Conservation (phyloP, 495 filamentous ascomycete genomes). For the Umbilicaria muhlenbergii region DNA sequence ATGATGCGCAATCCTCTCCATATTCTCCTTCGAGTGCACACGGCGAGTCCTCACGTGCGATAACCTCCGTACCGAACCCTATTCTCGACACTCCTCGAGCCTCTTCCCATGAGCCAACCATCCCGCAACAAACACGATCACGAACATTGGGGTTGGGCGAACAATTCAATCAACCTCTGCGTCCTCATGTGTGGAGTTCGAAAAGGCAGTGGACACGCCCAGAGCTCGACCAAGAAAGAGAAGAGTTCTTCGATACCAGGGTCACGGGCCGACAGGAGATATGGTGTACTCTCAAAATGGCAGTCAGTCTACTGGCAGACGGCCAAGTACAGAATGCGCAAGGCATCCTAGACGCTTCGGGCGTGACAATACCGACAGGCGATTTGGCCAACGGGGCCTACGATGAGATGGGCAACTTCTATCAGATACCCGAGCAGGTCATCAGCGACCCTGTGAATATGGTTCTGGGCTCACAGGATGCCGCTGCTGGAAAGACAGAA, state of each 20-base stretch:
- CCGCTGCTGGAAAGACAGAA: constrained; percentile 10
- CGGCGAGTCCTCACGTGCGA: constrained; percentile 13
- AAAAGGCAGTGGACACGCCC: constrained; percentile 38
- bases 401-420: constrained; percentile 61
- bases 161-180: constrained; percentile 36
- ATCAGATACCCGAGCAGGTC: constrained; percentile 60
- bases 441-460: constrained; percentile 63
- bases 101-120: constrained; percentile 5
- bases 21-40: constrained; percentile 7
- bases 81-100: constrained; percentile 5
- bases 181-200: constrained; percentile 32
- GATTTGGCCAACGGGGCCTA: constrained; percentile 61
- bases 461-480: constrained; percentile 18
- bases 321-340: constrained; percentile 59
- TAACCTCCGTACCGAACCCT: constrained; percentile 6
- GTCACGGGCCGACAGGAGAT: constrained; percentile 61
- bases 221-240: constrained; percentile 31
- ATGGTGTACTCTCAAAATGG: constrained; percentile 58
- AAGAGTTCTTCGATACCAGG: constrained; percentile 71
- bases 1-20: constrained; percentile 8
- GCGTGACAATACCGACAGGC: constrained; percentile 61
- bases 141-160: constrained; percentile 19
- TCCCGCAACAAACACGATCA: constrained; percentile 5
- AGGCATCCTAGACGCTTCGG: constrained; percentile 57
- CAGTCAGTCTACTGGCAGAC: constrained; percentile 45